Evolutionary conservation across 1,139 yeast genomes (phyloP), one percentile per base, ranked within the genome.

Genomic region (Hansenula sp.): DNA sequence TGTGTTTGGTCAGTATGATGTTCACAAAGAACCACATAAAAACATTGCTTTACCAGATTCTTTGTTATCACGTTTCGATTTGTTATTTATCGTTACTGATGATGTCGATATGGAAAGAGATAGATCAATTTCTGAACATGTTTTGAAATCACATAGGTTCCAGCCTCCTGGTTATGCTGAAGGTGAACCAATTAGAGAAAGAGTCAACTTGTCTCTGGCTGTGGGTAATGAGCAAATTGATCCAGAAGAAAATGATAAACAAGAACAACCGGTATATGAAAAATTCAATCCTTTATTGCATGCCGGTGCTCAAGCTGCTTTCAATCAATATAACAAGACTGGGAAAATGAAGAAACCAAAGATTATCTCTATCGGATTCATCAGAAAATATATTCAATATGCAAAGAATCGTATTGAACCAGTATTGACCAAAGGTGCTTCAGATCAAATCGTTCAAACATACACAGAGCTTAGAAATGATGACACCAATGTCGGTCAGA

Each of bases 11-110:
- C 98, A 93, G 64, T 94, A 93, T 63, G 98, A 93, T 67, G 83
- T 91, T 32, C 96, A 88, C 66, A 90, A 88, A 68, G 96, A 94
- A 56, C 99, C 99, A 5, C 97, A 91, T 65, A 87, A 88, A 66
- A 93, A 93, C 61, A 94, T 94, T 55, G 98, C 98, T 0, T 76
- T 93, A 45, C 99, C 99, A 1, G 99, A 94, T 68, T 93, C 99
- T 5, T 73, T 93, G 49, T 74, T 93, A 51, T 93, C 98, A 12
- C 96, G 99, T 79, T 93, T 93, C 61, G 99, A 93, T 76, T 77
- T 93, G 60, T 69, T 93, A 45, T 93, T 93, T 61, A 96, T 94
- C 43, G 98, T 93, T 9, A 94, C 98, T 0, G 99, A 93, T 66
- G 97, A 93, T 59, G 89, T 91, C 28, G 81, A 88, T 49, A 95